Evolutionary conservation across 1,284 basidiomycete species (phyloP).

Genomic region (Heliocybe sulcata): DNA sequence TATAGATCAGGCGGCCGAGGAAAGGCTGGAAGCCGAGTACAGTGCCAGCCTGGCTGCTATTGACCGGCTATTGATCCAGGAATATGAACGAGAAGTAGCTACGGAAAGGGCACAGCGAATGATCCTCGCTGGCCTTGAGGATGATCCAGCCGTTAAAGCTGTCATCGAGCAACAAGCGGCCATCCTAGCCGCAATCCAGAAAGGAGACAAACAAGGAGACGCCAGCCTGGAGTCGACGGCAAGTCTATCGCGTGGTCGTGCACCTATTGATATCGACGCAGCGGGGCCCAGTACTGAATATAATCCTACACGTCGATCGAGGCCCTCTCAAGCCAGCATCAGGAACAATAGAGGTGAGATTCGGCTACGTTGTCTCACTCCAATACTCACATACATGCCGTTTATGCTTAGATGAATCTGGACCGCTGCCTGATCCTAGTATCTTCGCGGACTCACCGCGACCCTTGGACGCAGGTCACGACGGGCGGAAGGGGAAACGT

Average conservation of each 20-base stretch:
- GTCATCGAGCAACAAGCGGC: constrained; percentile 22
- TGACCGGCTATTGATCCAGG: neutral
- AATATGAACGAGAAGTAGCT: constrained; percentile 11
- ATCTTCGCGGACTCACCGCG: neutral
- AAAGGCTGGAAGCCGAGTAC: constrained; percentile 31
- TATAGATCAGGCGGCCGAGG: constrained; percentile 22
- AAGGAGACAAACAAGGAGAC: neutral
- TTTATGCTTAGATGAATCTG: neutral
- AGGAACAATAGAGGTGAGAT: neutral
- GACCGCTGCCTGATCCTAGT: neutral
- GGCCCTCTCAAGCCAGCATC: neutral
- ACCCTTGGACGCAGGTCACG: neutral
- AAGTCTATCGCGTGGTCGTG: neutral
- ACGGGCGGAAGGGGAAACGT: neutral
- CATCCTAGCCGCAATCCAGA: constrained; percentile 21
- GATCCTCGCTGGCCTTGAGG: constrained; percentile 14
- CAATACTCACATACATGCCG: neutral
- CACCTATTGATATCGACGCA: neutral
- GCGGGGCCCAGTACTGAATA: neutral
- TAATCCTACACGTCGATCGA: neutral
- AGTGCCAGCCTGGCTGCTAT: constrained; percentile 11
- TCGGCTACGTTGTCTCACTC: no score
- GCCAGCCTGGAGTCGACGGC: neutral
- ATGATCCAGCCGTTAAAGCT: constrained; percentile 10
- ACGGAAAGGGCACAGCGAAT: constrained; percentile 21